phyloP scores from a whole-genome alignment of 495 filamentous ascomycete genomes.

The Aeminium ludgeri region DNA sequence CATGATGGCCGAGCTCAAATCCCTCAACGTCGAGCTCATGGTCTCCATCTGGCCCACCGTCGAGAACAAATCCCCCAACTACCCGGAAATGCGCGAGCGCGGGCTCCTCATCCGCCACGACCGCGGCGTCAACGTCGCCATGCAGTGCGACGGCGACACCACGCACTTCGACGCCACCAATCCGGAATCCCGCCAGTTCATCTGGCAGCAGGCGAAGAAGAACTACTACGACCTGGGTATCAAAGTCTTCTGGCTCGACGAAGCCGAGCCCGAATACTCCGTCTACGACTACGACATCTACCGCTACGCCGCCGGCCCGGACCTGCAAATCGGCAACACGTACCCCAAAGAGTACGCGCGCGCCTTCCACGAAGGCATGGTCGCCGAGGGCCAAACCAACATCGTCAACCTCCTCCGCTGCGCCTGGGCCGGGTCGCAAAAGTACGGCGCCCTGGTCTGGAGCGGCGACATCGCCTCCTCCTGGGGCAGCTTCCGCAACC shows the following conservation, averaged over 20 bases:
- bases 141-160: conserved; percentile 37
- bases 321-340: conserved; percentile 37
- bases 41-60: conserved; percentile 46
- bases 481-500: conserved; percentile 36
- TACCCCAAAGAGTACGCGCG: conserved; percentile 38
- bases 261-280: conserved; percentile 42
- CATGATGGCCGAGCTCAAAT: conserved; percentile 38
- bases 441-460: conserved; percentile 44
- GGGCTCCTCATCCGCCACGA: conserved; percentile 38
- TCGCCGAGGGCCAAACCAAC: conserved; percentile 29
- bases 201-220: conserved; percentile 37
- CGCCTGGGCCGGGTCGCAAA: conserved; percentile 43
- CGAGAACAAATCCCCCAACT: conserved; percentile 35
- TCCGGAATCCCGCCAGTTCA: conserved; percentile 30
- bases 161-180: conserved; percentile 42
- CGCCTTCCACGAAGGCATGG: conserved; percentile 40
- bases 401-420: conserved; percentile 42
- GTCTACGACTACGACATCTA: conserved; percentile 44
- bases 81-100: conserved; percentile 35
- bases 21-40: conserved; percentile 38
- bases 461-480: conserved; percentile 41
- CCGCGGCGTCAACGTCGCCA: conserved; percentile 33
- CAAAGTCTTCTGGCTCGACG: conserved; percentile 43
- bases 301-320: conserved; percentile 37
- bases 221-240: conserved; percentile 44